These are phyloP conservation scores for Schizochytrium sp. DNA, from an alignment of 108 stramenopile species.

Conservation along the genomic window DNA sequence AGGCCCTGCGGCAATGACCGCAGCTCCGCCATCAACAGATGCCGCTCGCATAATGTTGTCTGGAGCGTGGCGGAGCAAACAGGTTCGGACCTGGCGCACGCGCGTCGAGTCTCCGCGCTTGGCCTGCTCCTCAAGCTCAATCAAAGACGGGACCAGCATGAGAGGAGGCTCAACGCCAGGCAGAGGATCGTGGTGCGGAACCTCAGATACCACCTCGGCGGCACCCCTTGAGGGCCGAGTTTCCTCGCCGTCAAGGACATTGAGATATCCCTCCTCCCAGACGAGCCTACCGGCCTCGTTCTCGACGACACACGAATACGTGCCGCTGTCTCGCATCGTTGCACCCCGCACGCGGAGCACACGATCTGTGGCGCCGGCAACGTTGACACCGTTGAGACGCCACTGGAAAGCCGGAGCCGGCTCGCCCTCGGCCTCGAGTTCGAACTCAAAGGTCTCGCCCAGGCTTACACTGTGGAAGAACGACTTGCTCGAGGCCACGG, in stretches of 20 bases:
- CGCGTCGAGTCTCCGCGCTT: not conserved
- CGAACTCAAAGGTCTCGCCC: not conserved
- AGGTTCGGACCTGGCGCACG: not conserved
- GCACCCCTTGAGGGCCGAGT: not conserved
- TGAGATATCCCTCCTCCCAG: not conserved
- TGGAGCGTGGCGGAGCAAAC: not conserved
- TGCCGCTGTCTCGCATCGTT: not conserved
- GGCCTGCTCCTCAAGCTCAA: not conserved
- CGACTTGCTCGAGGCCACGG: not conserved
- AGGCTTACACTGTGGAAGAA: not conserved
- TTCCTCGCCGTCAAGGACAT: not conserved
- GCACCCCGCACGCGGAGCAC: not conserved
- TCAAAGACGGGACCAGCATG: not conserved
- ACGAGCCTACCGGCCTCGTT: not conserved
- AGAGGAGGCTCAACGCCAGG: not conserved
- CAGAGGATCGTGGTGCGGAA: not conserved
- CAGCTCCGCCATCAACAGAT: not conserved
- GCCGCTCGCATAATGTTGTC: not conserved
- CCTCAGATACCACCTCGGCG: not conserved
- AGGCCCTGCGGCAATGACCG: not conserved
- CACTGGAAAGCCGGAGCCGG: not conserved
- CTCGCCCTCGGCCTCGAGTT: not conserved
- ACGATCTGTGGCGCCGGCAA: not conserved
- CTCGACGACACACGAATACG: slow-evolving; percentile 4
- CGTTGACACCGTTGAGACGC: not conserved